These are phyloP conservation scores for Coccomyxa subellipsoidea DNA, from an alignment of 163 green algal species.

Conservation along the genomic window DNA sequence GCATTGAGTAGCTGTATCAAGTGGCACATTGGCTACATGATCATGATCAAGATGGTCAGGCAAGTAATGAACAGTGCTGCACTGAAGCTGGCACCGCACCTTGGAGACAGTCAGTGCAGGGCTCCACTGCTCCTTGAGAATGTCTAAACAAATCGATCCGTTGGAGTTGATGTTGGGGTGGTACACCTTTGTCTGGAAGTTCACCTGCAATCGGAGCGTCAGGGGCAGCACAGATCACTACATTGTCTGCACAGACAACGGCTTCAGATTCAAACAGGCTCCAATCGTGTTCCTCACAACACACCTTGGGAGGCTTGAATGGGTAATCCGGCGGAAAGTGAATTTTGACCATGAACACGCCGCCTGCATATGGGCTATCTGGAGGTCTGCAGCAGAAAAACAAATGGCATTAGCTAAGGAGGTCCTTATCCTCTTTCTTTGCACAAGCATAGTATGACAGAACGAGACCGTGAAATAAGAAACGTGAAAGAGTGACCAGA, in stretches of 20 bases:
- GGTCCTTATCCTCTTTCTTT: too few species aligned
- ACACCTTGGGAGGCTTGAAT: conserved; percentile 95
- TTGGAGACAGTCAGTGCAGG: conserved; percentile 95
- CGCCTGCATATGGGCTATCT: conserved; percentile 75
- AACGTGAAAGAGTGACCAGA: too few species aligned
- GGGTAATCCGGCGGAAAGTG: conserved; percentile 95
- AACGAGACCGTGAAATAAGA: too few species aligned
- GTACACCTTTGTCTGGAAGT: conserved; percentile 95
- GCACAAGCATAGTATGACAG: too few species aligned
- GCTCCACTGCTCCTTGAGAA: conserved; percentile 96
- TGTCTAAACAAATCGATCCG: conserved; percentile 80
- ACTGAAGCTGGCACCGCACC: conserved; percentile 10
- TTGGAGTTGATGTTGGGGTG: conserved; percentile 94
- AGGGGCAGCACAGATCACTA: not conserved
- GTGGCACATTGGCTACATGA: too few species aligned
- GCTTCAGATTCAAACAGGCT: too few species aligned
- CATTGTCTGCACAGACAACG: too few species aligned
- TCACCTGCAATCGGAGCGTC: conserved; percentile 70
- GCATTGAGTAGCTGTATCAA: too few species aligned
- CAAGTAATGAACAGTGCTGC: too few species aligned
- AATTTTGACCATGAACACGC: conserved; percentile 98
- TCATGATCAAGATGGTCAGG: too few species aligned
- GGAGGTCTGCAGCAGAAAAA: conserved; percentile 14
- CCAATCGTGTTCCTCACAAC: too few species aligned
- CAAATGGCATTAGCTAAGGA: not conserved